Percentiles rank a stretch among this genome's conserved stretches.
These are phyloP conservation scores for Sporothrix brasiliensis DNA, from an alignment of 2,329 filamentous ascomycete genomes.

Conservation along the genomic window DNA sequence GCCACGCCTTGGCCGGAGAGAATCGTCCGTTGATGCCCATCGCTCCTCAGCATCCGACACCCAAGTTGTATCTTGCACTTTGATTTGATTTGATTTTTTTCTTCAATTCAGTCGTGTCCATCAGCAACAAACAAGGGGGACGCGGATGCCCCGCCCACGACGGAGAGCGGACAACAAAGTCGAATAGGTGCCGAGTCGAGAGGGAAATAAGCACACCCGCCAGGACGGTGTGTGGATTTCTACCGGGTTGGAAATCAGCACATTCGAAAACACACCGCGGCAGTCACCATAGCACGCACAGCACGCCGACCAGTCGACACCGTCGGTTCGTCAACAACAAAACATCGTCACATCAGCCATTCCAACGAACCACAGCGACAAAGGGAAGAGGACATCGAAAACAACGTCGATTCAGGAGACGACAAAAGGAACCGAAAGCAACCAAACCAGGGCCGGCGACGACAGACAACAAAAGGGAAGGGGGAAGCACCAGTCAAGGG, in stretches of 20 bases:
- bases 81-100: slow-evolving; percentile 22
- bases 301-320: neutral
- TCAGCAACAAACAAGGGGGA: slow-evolving; percentile 12
- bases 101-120: neutral
- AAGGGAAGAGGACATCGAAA: neutral
- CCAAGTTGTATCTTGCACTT: neutral
- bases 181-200: neutral
- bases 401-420: neutral
- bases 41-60: neutral
- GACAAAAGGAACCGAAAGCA: too few species aligned
- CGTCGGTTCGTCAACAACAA: neutral
- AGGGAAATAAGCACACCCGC: slow-evolving; percentile 18
- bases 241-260: slow-evolving; percentile 13
- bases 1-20: slow-evolving; percentile 29
- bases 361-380: neutral
- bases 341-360: neutral
- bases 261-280: neutral
- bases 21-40: slow-evolving; percentile 30
- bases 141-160: slow-evolving; percentile 8
- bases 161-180: slow-evolving; percentile 22
- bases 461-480: neutral
- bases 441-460: too few species aligned
- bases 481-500: neutral
- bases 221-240: neutral
- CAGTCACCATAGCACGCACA: neutral